Evolutionary conservation across 257 asterid species (phyloP).

Genomic region (Oldenlandia corymbosa): DNA sequence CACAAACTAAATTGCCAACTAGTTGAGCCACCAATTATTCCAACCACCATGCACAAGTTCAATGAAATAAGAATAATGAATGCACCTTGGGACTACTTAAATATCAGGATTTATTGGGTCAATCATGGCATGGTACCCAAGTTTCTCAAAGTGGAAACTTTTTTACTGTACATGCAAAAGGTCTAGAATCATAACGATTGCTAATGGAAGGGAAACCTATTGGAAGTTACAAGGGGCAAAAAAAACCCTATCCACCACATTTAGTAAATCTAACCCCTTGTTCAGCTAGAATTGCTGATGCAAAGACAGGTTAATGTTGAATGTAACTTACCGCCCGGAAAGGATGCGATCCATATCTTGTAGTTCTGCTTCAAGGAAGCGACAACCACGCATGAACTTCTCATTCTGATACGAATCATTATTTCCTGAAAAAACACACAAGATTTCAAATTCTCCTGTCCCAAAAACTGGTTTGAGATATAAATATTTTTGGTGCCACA

Average conservation of each 20-base stretch:
- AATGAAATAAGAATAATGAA: conserved; percentile 25
- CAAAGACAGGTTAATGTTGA: background rate
- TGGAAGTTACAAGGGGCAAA: background rate
- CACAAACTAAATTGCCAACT: conserved; percentile 26
- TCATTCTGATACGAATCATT: conserved; percentile 70
- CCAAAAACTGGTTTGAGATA: conserved; percentile 3
- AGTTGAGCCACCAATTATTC: conserved; percentile 22
- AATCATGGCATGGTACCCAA: conserved; percentile 1
- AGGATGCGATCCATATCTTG: conserved; percentile 83
- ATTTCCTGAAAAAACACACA: conserved; percentile 42
- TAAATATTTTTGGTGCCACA: background rate
- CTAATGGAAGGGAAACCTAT: background rate
- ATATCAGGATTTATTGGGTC: conserved; percentile 9
- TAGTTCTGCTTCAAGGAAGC: conserved; percentile 94
- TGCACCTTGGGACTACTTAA: conserved; percentile 23
- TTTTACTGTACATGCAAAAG: background rate
- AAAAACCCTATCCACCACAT: background rate
- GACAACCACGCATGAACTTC: conserved; percentile 89
- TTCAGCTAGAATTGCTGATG: conserved; percentile 2
- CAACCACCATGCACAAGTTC: conserved; percentile 35
- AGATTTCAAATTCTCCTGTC: conserved; percentile 16
- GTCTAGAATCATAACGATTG: background rate
- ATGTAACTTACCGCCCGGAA: conserved; percentile 60
- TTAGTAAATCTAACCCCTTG: background rate
- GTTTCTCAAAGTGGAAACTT: background rate